Percentiles rank a stretch among this genome's conserved stretches.
phyloP scores from a whole-genome alignment of 2,329 filamentous ascomycete species.

The Furcasterigmium furcatum region DNA sequence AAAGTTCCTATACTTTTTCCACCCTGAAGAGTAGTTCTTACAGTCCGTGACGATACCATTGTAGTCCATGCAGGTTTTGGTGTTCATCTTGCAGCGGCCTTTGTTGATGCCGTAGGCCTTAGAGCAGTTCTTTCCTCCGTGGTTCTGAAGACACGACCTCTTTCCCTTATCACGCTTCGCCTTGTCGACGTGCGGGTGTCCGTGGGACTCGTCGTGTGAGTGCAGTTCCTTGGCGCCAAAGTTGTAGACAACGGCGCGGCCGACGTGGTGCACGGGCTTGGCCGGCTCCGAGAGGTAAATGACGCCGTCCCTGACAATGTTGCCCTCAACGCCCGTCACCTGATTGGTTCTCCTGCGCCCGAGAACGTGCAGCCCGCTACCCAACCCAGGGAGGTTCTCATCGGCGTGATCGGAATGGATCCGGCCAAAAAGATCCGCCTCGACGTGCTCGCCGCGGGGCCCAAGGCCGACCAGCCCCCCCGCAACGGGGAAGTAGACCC shows the following conservation, averaged over 20 bases:
- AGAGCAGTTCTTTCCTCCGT: too few species aligned
- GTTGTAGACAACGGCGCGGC: slow-evolving; percentile 10
- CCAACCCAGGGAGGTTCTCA: slow-evolving; percentile 6
- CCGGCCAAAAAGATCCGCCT: too few species aligned
- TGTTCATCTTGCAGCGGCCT: too few species aligned
- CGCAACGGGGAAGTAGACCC: slow-evolving; percentile 12
- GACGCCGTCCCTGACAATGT: slow-evolving; percentile 9
- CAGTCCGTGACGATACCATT: too few species aligned
- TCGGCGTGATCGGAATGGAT: slow-evolving; percentile 6
- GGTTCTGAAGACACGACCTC: too few species aligned
- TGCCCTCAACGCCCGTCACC: slow-evolving; percentile 7
- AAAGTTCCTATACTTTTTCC: too few species aligned
- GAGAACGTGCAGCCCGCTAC: slow-evolving; percentile 9
- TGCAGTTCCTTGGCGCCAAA: too few species aligned
- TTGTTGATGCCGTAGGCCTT: too few species aligned
- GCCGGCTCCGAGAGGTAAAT: slow-evolving; percentile 10
- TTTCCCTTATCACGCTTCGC: too few species aligned
- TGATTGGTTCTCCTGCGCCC: slow-evolving; percentile 10
- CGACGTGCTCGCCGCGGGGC: slow-evolving; percentile 6
- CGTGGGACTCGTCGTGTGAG: slow-evolving; percentile 7
- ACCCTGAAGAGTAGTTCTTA: too few species aligned
- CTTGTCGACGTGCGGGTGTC: slow-evolving; percentile 6
- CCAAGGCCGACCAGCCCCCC: slow-evolving; percentile 10
- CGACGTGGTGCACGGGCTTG: slow-evolving; percentile 1
- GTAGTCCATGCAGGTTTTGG: too few species aligned